These are phyloP conservation scores for Saturnispora mendoncae DNA, from an alignment of 805 yeast species.

Conservation along the genomic window DNA sequence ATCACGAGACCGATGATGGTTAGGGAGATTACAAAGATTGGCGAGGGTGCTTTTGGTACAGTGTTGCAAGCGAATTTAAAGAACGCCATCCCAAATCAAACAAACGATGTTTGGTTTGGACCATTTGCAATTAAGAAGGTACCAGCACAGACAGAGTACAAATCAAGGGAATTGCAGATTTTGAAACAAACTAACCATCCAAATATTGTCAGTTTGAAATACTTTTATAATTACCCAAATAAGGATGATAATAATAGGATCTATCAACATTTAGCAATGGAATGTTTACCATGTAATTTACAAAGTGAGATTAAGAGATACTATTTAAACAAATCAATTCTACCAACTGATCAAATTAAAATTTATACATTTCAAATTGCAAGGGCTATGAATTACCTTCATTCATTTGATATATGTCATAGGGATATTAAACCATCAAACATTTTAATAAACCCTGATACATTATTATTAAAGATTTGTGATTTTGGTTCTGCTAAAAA, in stretches of 20 bases:
- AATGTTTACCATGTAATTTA: slow-evolving; percentile 72
- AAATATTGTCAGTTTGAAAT: slow-evolving; percentile 61
- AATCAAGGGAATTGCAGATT: slow-evolving; percentile 72
- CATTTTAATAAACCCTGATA: slow-evolving; percentile 63
- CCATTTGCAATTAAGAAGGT: slow-evolving; percentile 81
- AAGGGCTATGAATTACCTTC: slow-evolving; percentile 74
- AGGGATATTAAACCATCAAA: slow-evolving; percentile 82
- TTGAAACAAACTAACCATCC: slow-evolving; percentile 72
- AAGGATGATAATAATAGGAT: slow-evolving; percentile 49
- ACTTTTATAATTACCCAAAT: slow-evolving; percentile 60
- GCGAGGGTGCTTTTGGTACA: slow-evolving; percentile 83
- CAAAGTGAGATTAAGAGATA: slow-evolving; percentile 68
- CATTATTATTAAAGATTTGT: slow-evolving; percentile 63
- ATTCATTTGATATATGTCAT: slow-evolving; percentile 72
- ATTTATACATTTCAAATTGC: slow-evolving; percentile 73
- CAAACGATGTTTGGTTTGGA: slow-evolving; percentile 46
- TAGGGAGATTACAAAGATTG: slow-evolving; percentile 64
- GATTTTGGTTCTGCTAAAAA: slow-evolving; percentile 83
- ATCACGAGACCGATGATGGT: slow-evolving; percentile 53
- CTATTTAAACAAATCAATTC: slow-evolving; percentile 47
- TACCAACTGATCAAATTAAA: slow-evolving; percentile 68
- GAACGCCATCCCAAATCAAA: slow-evolving; percentile 18
- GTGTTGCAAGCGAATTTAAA: slow-evolving; percentile 62
- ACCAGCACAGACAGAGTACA: slow-evolving; percentile 82
- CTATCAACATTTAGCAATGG: slow-evolving; percentile 81